These are phyloP conservation scores for Oleoguttula mirabilis DNA, from an alignment of 495 filamentous ascomycete species.

Conservation along the genomic window DNA sequence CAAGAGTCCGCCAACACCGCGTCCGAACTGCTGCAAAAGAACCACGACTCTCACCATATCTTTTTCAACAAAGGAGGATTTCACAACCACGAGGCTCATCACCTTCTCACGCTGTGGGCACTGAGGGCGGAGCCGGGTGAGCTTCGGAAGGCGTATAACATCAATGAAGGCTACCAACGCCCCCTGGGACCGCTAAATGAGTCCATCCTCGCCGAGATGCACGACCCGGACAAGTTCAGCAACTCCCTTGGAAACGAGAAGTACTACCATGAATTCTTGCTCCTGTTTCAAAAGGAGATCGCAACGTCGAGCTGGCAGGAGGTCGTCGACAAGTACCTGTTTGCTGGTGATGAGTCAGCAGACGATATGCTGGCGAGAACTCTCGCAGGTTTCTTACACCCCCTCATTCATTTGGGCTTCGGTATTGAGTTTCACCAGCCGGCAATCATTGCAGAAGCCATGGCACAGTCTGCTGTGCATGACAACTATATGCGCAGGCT, in stretches of 20 bases:
- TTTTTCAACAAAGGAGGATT: conserved; percentile 62
- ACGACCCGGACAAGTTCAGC: conserved; percentile 39
- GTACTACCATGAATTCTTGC: conserved; percentile 56
- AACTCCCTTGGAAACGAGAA: conserved; percentile 39
- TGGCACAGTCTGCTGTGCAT: conserved; percentile 64
- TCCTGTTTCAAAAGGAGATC: conserved; percentile 64
- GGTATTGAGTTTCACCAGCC: conserved; percentile 71
- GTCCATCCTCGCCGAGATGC: conserved; percentile 39
- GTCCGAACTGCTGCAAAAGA: conserved; percentile 58
- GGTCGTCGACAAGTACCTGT: conserved; percentile 53
- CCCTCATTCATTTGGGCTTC: conserved; percentile 75
- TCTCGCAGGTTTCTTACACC: conserved; percentile 60
- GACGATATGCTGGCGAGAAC: conserved; percentile 50
- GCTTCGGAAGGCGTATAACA: conserved; percentile 46
- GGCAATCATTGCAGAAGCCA: conserved; percentile 66
- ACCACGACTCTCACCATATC: conserved; percentile 63
- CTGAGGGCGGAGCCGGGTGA: conserved; percentile 50
- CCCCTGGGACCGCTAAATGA: conserved; percentile 32
- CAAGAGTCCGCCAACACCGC: conserved; percentile 46
- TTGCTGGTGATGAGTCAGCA: conserved; percentile 46
- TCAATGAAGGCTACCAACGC: conserved; percentile 52
- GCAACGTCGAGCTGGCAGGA: conserved; percentile 43
- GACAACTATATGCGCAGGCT: conserved; percentile 36
- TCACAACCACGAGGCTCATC: conserved; percentile 55
- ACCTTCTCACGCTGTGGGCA: conserved; percentile 61